Evolutionary conservation across 1,284 basidiomycete species (phyloP), one percentile per base, ranked within the genome.

Genomic region (Ceratobasidium theobromae): DNA sequence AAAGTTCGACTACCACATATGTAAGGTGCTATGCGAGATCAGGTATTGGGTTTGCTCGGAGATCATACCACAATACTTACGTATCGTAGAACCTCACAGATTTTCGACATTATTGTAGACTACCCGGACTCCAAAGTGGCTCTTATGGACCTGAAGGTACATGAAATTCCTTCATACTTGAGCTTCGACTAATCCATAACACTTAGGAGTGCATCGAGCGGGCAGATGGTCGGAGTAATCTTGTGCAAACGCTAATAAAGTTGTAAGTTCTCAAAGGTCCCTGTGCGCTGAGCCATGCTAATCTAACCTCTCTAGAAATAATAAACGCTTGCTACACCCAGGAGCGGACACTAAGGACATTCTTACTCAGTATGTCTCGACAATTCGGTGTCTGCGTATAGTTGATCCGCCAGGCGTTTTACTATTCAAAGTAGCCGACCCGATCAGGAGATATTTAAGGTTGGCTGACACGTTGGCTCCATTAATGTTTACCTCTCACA

Each of bases 41-140:
- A 80, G 93, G 93, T 93, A 69, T 23, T 25, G 0, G 14, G 43
- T 53, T 65, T 35, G 43, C 8, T 23, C 3, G n/a, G 9, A 11
- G 9, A 21, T 53, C 16, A 48, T 33, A 27, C 5, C 52, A 16
- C 41, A 28, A 25, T 21, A 21, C 52, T n/a, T 40, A 32, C 14
- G 25, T 54, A 1, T 27, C 32, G 11, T 71, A 95, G 93, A 45
- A 93, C 88, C 0, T 81, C 81, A 54, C 93, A 98, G 76, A 87
- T 99, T 18, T 98, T 97, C 73, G 93, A 97, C 70, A 96, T 99
- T 66, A 95, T 99, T 67, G 87, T 96, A 52, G 91, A 95, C 72
- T 97, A 87, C 71, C 95, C 97, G 0, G 90, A 94, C 66, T 97
- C 95, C 0, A 80, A 81, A 68, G 84, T 88, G 1, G 95, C 94